Base-by-base conservation (phyloP, 1,139 yeast genomes). In the Lizanozyma gosingica region DNA sequence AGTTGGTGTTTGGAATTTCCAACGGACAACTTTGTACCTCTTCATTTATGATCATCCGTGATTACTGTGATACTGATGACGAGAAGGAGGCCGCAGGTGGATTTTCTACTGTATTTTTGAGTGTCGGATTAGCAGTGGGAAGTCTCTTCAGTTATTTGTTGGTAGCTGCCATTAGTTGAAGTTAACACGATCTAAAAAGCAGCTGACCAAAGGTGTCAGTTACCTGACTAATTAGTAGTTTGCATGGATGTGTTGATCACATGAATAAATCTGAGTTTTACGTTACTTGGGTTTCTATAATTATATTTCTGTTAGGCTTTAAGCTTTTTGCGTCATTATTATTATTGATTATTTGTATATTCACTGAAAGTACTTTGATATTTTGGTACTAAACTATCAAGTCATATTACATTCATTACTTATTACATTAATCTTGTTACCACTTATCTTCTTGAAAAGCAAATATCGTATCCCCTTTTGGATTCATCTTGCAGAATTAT, bases 11-110 rank as follows among this genome's bases (percentile, higher is more conserved):
- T 64, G 98, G 98, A 0, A 53, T 86, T 38, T 77, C 95, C 4
- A 88, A 86, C 54, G 98, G 98, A 3, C 95, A 88, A 51, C 67
- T 85, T 34, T 73, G 85, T 41, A 82, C 95, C 4, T 76, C 88
- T 17, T 74, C 88, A 43, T 84, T 90, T 60, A 87, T 90, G 90
- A 71, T 73, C 35, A 85, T 90, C 4, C 83, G 90, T 0, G 68
- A 69, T 15, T 67, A 69, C 41, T 67, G 82, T 44, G 73, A 70
- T 32, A 66, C 62, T 14, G 84, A 77, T 37, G 73, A 73, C 16
- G 94, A 86, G 54, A 81, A 80, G 57, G 88, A 85, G 48, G 96
- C 96, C 0, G 95, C 97, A 1, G 96, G 97, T 34, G 97, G 96
- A 3, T 84, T 88, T 57, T 83, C 94, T 42, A 78, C 87, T 1